Conservation (phyloP, 495 filamentous ascomycete species). For the Bacidia gigantensis region DNA sequence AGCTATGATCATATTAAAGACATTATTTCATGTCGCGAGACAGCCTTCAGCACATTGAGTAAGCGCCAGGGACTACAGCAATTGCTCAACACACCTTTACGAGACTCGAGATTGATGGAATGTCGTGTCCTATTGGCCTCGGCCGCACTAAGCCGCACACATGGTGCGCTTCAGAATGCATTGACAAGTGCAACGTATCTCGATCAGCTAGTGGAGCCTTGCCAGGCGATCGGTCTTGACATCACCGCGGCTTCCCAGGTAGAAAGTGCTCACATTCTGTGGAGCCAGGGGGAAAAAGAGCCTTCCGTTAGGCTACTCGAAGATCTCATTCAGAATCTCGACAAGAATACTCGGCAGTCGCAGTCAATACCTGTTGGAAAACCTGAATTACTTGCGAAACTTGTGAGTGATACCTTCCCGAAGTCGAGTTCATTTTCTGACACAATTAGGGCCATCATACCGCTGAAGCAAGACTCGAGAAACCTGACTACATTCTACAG, state of each 20-base stretch:
- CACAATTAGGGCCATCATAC: constrained; percentile 55
- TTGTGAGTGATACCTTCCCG: constrained; percentile 37
- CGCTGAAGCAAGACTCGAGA: constrained; percentile 84
- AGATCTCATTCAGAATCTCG: constrained; percentile 30
- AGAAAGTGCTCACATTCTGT: constrained; percentile 78
- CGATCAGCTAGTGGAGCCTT: constrained; percentile 53
- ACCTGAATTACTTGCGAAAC: constrained; percentile 70
- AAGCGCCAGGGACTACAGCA: constrained; percentile 48
- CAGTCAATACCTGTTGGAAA: constrained; percentile 63
- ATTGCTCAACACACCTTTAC: constrained; percentile 37
- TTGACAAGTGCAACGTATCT: constrained; percentile 70
- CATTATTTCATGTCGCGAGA: constrained; percentile 69
- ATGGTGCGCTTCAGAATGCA: constrained; percentile 73
- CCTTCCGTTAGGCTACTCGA: constrained; percentile 82
- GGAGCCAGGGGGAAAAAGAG: constrained; percentile 89
- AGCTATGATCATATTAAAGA: constrained; percentile 73
- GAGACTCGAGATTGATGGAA: constrained; percentile 57
- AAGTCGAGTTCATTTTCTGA: background rate
- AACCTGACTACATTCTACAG: constrained; percentile 76
- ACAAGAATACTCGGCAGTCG: constrained; percentile 43
- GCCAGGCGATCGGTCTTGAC: constrained; percentile 52
- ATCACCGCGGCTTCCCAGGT: constrained; percentile 59
- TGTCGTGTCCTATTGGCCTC: constrained; percentile 58
- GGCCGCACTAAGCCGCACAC: constrained; percentile 58
- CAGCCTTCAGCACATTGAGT: constrained; percentile 66